These are phyloP conservation scores for Metarhizium anisopliae DNA, from an alignment of 2,329 filamentous ascomycete genomes.

Conservation along the genomic window DNA sequence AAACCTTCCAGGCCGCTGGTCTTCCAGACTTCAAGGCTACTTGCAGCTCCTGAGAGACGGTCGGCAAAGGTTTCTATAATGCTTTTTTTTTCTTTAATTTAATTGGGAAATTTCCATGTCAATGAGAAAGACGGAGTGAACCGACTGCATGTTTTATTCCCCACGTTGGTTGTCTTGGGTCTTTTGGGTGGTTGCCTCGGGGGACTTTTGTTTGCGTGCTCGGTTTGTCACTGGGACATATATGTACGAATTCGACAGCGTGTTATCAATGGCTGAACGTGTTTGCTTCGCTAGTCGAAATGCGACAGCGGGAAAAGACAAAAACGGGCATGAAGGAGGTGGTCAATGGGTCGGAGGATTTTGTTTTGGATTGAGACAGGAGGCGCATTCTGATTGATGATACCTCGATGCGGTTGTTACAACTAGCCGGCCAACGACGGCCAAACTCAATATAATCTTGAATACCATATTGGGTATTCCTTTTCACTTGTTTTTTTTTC, in stretches of 20 bases:
- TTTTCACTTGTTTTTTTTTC: background rate
- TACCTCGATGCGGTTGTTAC: constrained; percentile 19
- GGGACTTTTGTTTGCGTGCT: background rate
- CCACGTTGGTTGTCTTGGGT: background rate
- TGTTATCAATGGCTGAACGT: background rate
- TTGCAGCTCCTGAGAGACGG: background rate
- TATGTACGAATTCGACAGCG: background rate
- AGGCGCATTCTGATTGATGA: constrained; percentile 20
- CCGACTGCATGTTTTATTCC: background rate
- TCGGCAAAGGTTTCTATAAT: background rate
- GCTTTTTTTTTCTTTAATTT: background rate
- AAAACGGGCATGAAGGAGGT: background rate
- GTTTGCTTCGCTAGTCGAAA: background rate
- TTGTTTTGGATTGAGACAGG: constrained; percentile 3
- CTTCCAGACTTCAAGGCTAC: background rate
- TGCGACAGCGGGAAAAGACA: background rate
- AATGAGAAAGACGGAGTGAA: background rate
- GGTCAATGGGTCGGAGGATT: background rate
- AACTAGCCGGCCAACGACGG: constrained; percentile 6
- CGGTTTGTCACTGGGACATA: background rate
- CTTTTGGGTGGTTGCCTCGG: background rate
- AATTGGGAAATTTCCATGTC: background rate
- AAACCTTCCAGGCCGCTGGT: constrained; percentile 25
- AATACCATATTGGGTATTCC: constrained; percentile 2
- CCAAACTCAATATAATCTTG: constrained; percentile 11